Percentiles rank a stretch among this genome's conserved stretches.
Evolutionary conservation across 2,329 filamentous ascomycete species (phyloP).

Genomic region (Ascochyta rabiei): DNA sequence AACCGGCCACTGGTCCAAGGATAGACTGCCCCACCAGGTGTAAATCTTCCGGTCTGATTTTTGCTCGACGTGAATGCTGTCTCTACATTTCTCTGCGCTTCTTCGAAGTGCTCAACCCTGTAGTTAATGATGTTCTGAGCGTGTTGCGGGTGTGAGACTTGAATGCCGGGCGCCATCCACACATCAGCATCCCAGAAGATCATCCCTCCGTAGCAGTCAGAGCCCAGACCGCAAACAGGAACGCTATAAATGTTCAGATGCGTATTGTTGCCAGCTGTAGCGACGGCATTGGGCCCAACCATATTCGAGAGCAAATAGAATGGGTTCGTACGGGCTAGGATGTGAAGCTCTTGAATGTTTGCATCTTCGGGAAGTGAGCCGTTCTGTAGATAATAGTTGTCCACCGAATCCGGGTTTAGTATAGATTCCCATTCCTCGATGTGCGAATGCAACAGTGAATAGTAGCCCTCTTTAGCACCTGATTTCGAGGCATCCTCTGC

Average conservation of each 20-base stretch:
- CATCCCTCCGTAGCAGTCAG: constrained; percentile 70
- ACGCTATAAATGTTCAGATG: constrained; percentile 67
- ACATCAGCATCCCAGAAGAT: constrained; percentile 72
- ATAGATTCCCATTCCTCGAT: constrained; percentile 66
- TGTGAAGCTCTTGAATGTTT: constrained; percentile 63
- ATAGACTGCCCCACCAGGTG: constrained; percentile 64
- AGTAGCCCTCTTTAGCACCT: constrained; percentile 61
- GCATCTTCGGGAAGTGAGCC: constrained; percentile 63
- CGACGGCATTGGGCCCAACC: constrained; percentile 60
- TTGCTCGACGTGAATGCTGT: constrained; percentile 63
- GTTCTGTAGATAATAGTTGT: constrained; percentile 64
- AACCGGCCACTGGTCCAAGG: constrained; percentile 71
- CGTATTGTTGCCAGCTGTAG: constrained; percentile 55
- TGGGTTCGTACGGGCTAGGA: constrained; percentile 60
- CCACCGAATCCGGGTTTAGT: constrained; percentile 66
- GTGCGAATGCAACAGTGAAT: constrained; percentile 62
- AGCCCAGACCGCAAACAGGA: constrained; percentile 69
- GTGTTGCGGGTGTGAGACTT: constrained; percentile 66
- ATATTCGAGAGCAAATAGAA: constrained; percentile 64
- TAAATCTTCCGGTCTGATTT: constrained; percentile 63
- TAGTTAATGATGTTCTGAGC: constrained; percentile 70
- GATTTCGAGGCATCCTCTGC: constrained; percentile 62
- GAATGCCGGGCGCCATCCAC: constrained; percentile 72
- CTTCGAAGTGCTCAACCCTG: constrained; percentile 62
- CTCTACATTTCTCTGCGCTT: constrained; percentile 66